These are phyloP conservation scores for Trichosporon faecale DNA, from an alignment of 1,284 basidiomycete genomes.

Conservation along the genomic window DNA sequence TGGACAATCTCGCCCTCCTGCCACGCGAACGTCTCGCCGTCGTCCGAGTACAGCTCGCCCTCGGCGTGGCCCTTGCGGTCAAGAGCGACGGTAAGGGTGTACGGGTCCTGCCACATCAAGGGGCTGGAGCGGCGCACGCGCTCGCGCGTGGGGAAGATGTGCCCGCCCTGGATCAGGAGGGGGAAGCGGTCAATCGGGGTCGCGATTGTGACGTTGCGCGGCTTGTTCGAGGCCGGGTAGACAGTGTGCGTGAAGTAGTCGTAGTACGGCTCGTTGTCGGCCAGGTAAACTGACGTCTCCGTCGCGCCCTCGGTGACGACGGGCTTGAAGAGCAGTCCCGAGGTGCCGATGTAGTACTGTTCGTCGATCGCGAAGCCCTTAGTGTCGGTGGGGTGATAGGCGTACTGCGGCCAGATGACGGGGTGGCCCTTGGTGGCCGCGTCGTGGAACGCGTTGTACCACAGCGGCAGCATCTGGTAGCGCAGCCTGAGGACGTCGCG, in stretches of 20 bases:
- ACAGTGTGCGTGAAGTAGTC: constrained; percentile 75
- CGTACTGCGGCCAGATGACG: constrained; percentile 86
- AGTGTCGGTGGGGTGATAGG: constrained; percentile 83
- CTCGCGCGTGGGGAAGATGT: constrained; percentile 80
- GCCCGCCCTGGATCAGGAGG: constrained; percentile 85
- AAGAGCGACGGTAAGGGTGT: constrained; percentile 83
- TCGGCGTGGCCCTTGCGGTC: constrained; percentile 63
- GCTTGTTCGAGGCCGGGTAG: constrained; percentile 62
- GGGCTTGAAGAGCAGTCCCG: constrained; percentile 88
- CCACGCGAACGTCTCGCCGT: constrained; percentile 82
- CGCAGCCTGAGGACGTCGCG: constrained; percentile 76
- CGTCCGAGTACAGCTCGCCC: constrained; percentile 92
- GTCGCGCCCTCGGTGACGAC: constrained; percentile 72
- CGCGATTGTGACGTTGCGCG: constrained; percentile 66
- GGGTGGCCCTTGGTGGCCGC: constrained; percentile 74
- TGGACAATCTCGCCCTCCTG: constrained; percentile 76
- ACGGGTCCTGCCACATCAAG: constrained; percentile 87
- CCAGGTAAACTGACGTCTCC: constrained; percentile 74
- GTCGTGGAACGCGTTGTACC: constrained; percentile 95
- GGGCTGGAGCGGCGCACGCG: constrained; percentile 80
- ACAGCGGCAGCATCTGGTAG: constrained; percentile 84
- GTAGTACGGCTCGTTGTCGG: constrained; percentile 90
- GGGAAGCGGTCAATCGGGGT: constrained; percentile 78
- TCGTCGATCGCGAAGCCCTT: constrained; percentile 85
- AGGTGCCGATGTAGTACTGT: constrained; percentile 87